Evolutionary conservation across 768 basidiomycete genomes (phyloP).

Genomic region (Pilatotrama ljubarskyi): DNA sequence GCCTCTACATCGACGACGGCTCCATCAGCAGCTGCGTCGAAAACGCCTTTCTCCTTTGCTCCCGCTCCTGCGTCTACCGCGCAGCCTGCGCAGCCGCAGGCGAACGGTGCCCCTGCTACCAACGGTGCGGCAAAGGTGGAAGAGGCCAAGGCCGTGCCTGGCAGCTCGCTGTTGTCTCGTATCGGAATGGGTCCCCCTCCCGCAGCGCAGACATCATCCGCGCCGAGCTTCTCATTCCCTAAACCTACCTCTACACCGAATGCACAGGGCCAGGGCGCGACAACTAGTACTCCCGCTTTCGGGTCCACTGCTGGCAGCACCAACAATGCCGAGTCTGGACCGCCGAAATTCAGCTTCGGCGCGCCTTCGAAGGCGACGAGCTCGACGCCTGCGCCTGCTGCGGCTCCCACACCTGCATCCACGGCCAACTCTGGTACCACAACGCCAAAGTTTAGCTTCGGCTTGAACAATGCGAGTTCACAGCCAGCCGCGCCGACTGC

Average conservation of each 20-base stretch:
- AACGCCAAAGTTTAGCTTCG: constrained; percentile 21
- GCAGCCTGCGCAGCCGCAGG: background rate
- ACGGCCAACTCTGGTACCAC: background rate
- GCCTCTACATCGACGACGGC: constrained; percentile 9
- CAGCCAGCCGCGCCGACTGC: background rate
- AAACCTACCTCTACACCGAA: background rate
- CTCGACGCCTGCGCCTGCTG: background rate
- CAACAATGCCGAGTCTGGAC: too few relatives aligned
- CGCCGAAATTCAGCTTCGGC: constrained; percentile 20
- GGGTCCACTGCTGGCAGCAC: background rate
- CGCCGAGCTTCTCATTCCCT: constrained; percentile 6
- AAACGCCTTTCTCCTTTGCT: constrained; percentile 13
- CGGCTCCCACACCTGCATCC: background rate
- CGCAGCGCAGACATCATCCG: background rate
- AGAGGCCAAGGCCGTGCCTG: constrained; percentile 1
- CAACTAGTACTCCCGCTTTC: background rate
- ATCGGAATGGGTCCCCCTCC: constrained; percentile 18
- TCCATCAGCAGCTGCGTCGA: constrained; percentile 9
- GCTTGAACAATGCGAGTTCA: background rate
- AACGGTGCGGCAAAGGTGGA: constrained; percentile 3
- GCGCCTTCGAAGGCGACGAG: constrained; percentile 5
- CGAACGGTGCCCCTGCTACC: background rate
- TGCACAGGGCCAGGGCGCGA: background rate
- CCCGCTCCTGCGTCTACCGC: background rate
- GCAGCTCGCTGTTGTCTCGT: constrained; percentile 16